A percentile compares a stretch with the other conserved stretches of the same genome.
Evolutionary conservation across 1,139 yeast genomes (phyloP).

Genomic region (Sporopachydermia cereana): DNA sequence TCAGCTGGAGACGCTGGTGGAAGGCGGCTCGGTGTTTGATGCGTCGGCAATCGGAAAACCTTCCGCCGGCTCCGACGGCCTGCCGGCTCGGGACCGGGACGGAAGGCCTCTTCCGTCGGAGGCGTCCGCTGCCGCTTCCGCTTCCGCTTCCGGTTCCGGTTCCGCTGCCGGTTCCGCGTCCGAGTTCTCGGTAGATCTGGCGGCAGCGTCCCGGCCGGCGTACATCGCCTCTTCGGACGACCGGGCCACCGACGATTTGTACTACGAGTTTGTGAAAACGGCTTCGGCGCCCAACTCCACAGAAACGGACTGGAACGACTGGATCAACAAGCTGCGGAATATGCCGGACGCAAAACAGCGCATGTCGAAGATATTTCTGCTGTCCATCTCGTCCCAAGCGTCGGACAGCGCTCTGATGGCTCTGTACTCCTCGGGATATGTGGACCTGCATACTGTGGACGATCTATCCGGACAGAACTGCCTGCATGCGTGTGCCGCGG

Average conservation of each 20-base stretch:
- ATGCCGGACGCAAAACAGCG: slow-evolving; percentile 32
- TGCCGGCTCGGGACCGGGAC: no score
- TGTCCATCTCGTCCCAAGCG: slow-evolving; percentile 41
- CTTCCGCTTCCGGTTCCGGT: neutral
- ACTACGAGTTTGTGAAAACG: slow-evolving; percentile 52
- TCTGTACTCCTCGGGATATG: slow-evolving; percentile 26
- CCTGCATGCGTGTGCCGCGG: slow-evolving; percentile 35
- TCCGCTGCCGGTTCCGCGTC: neutral
- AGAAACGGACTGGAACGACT: slow-evolving; percentile 20
- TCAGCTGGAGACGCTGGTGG: slow-evolving; percentile 78
- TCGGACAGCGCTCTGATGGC: slow-evolving; percentile 29
- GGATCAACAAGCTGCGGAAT: slow-evolving; percentile 38
- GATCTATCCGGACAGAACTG: slow-evolving; percentile 32
- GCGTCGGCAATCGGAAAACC: neutral
- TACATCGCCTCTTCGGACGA: neutral
- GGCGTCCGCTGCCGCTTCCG: neutral
- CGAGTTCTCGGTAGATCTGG: neutral
- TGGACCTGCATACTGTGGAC: slow-evolving; percentile 29
- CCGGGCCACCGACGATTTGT: slow-evolving; percentile 41
- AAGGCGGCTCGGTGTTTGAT: slow-evolving; percentile 46
- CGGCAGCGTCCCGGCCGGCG: no score
- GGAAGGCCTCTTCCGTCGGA: no score
- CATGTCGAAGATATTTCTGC: slow-evolving; percentile 51
- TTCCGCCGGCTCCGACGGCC: neutral
- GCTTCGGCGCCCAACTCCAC: slow-evolving; percentile 30